Evolutionary conservation across 1,139 yeast genomes (phyloP).

Genomic region (Geotrichum bryndzae): DNA sequence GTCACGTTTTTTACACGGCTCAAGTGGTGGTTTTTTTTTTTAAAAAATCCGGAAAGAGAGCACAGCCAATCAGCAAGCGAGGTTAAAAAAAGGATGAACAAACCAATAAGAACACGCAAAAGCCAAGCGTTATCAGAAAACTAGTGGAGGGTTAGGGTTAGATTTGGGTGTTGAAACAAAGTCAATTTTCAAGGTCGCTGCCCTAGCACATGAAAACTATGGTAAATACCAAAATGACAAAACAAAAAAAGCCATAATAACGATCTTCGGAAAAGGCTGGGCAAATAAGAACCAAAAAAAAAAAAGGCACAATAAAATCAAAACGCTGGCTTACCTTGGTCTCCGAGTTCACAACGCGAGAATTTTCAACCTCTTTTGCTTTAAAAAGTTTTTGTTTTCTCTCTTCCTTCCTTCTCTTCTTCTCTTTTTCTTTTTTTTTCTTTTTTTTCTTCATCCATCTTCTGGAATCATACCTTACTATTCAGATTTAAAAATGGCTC

Average conservation of each 20-base stretch:
- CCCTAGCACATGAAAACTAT: background rate
- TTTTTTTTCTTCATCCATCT: conserved; percentile 13
- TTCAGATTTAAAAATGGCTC: conserved; percentile 30
- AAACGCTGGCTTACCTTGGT: background rate
- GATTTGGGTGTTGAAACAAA: background rate
- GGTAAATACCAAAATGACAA: background rate
- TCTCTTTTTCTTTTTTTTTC: conserved; percentile 15
- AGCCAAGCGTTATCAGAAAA: background rate
- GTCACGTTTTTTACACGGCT: background rate
- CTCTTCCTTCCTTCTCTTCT: conserved; percentile 7
- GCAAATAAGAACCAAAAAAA: background rate
- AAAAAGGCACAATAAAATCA: conserved; percentile 5
- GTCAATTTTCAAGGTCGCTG: background rate
- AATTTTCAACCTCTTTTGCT: background rate
- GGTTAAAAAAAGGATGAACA: background rate
- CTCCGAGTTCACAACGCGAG: background rate
- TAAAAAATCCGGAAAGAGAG: background rate
- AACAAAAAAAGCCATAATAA: too few relatives aligned
- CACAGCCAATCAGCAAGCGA: background rate
- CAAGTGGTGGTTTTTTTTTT: background rate
- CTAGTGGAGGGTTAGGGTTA: background rate
- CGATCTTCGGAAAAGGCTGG: background rate
- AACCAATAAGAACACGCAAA: background rate
- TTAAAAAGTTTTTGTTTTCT: conserved; percentile 1
- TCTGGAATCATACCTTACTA: background rate